Evolutionary conservation across 768 basidiomycete species (phyloP), one percentile per base, ranked within the genome.

Genomic region (Jaapia argillacea): DNA sequence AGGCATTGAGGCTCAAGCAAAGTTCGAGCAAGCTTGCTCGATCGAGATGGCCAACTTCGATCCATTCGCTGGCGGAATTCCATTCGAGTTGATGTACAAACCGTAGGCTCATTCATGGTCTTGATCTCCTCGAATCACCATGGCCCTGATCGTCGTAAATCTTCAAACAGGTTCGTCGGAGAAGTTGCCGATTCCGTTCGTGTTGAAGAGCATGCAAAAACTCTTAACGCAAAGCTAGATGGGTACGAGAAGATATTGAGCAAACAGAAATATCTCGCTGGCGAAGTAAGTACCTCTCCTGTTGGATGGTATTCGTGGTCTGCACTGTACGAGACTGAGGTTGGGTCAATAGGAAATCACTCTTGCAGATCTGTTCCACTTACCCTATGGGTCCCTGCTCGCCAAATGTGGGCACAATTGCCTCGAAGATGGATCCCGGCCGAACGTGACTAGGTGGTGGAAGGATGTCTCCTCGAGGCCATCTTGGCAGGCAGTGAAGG

Each of bases 11-110:
- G 60, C 59, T 6, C 40, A 16, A 13, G 41, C 23, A 12, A 26
- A 27, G 70, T 18, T 66, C 62, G 65, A 66, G 53, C 59, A 61
- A 51, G 59, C 58, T 7, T 67, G 67, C 1, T 72, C 71, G 6
- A 60, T 72, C 47, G 82, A 85, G 58, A 38, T 52, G 4, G 58
- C 57, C 49, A 68, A 78, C 53, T 85, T 83, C 47, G 68, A 82
- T 41, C 57, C 68, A 0, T 65, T 54, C 45, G 79, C 70, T 0
- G 42, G 53, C 13, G 59, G 56, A 2, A 57, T 76, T 4, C 61
- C 67, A 5, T 47, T 42, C 3, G 79, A 85, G 56, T 68, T 66
- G 48, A 51, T 77, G n/a, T 65, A 71, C 47, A 75, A 75, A 48
- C 58, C 56, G 76, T 80, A 42, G 38, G 65, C 62, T 18, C 13